Percentiles rank a stretch among this genome's conserved stretches.
Evolutionary conservation across 2,329 filamentous ascomycete species (phyloP).

Genomic region (Aspergillus novoparasiticus): DNA sequence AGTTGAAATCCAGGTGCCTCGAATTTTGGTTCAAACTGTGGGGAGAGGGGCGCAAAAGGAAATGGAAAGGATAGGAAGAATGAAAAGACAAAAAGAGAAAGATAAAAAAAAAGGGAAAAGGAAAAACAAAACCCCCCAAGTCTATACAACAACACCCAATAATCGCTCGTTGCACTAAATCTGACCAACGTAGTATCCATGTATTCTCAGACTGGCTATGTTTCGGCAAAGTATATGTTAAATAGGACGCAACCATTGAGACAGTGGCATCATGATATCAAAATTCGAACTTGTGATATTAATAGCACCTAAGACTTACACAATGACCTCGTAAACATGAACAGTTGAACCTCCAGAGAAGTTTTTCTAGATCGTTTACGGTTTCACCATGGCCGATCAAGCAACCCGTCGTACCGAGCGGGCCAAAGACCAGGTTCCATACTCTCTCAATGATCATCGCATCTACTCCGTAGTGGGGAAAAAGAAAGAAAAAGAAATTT

Average conservation of each 20-base stretch:
- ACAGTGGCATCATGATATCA: not conserved
- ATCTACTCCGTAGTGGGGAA: not conserved
- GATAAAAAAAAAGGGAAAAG: not conserved
- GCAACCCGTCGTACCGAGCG: slow-evolving; percentile 18
- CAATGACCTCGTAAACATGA: not conserved
- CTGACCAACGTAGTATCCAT: not conserved
- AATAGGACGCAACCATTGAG: not conserved
- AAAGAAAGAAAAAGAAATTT: not conserved
- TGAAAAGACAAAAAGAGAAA: not conserved
- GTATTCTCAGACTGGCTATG: not conserved
- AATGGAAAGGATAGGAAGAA: not conserved
- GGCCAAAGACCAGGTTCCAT: slow-evolving; percentile 13
- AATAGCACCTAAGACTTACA: not conserved
- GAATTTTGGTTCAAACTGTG: slow-evolving; percentile 2
- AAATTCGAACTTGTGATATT: not conserved
- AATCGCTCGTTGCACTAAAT: not conserved
- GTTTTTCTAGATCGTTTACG: slow-evolving; percentile 32
- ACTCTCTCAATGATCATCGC: not conserved
- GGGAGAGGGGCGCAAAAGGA: not conserved
- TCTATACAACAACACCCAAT: not conserved
- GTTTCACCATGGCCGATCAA: slow-evolving; percentile 37
- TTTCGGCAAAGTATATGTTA: not conserved
- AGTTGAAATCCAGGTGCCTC: not conserved
- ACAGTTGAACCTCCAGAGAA: not conserved
- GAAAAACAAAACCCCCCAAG: not conserved